Base-by-base conservation (phyloP, 2,329 filamentous ascomycete genomes). In the Pseudopithomyces chartarum region DNA sequence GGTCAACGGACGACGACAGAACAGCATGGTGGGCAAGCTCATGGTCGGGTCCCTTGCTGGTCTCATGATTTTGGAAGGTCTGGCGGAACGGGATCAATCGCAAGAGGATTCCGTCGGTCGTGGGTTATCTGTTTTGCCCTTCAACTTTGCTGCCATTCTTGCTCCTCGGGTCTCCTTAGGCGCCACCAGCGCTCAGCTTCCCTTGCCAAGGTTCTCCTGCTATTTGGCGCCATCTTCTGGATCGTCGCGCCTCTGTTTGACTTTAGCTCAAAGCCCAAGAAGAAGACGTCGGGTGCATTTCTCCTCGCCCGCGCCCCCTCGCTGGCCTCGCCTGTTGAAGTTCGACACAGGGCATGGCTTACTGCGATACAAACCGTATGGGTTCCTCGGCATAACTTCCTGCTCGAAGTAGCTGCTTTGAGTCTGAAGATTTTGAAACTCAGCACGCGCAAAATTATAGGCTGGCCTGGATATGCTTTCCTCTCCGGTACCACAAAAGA, bases 11-110 rank as follows among this genome's bases (percentile, higher is more conserved):
- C 78, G 79, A 15, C 75, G 77, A 17, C 74, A 74, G 60, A 78
- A 80, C 42, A 82, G 82, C 34, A 80, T 83, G 63, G 77, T 87
- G 66, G 85, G 84, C 68, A 96, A 96, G 78, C 83, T 97, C 63
- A 95, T 97, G 91, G 87, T 97, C 5, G 94, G 94, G 40, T 94
- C 93, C 17, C 84, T 98, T 57, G 94, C 93, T 22, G 92, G 92
- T 13, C 81, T 98, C 17, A 97, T 98, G 93, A 84, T 97, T 33
- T 79, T 97, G 64, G 92, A 97, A 77, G 92, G 91, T 1, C 82
- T 93, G 54, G 85, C 90, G 71, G 79, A 87, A 64, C 73, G 76
- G 36, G 85, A 86, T 71, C 84, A 86, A 66, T 84, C 82, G 45
- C 87, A 70, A 54, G 71, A 76, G 46, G 71, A 76, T 38, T 67